Evolutionary conservation across 305 asterid species (phyloP).

Genomic region (Solanum aculeatissimum): DNA sequence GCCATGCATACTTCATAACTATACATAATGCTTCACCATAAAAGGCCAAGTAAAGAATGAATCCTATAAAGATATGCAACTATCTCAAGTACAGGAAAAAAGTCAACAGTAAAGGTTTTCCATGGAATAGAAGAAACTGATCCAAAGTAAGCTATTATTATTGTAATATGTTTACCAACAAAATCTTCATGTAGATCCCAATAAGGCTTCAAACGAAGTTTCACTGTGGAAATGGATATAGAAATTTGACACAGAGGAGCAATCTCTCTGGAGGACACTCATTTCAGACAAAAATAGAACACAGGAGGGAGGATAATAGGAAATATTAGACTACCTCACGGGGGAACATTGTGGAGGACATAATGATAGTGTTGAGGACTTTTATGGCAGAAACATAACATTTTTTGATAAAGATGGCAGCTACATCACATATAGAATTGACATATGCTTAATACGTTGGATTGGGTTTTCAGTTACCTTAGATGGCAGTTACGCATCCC

Average conservation of each 20-base stretch:
- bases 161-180: neutral
- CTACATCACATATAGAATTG: neutral
- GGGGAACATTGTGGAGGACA: neutral
- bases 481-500: conserved; percentile 92
- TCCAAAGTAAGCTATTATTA: neutral
- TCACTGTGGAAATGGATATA: neutral
- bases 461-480: conserved; percentile 34
- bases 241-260: neutral
- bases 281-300: neutral
- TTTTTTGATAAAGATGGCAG: neutral
- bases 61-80: neutral
- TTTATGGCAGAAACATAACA: neutral
- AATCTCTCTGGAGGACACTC: neutral
- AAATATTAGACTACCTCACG: neutral
- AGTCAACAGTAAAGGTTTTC: neutral
- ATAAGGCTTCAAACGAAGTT: neutral
- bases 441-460: neutral
- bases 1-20: conserved; percentile 1
- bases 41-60: neutral
- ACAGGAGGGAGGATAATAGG: neutral
- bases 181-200: neutral
- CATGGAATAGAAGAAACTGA: neutral
- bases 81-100: neutral
- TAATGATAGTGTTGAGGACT: neutral
- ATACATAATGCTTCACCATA: neutral